Percentiles rank a stretch among this genome's conserved stretches.
Conservation (phyloP, 495 filamentous ascomycete genomes). For the Penicillium lagena region DNA sequence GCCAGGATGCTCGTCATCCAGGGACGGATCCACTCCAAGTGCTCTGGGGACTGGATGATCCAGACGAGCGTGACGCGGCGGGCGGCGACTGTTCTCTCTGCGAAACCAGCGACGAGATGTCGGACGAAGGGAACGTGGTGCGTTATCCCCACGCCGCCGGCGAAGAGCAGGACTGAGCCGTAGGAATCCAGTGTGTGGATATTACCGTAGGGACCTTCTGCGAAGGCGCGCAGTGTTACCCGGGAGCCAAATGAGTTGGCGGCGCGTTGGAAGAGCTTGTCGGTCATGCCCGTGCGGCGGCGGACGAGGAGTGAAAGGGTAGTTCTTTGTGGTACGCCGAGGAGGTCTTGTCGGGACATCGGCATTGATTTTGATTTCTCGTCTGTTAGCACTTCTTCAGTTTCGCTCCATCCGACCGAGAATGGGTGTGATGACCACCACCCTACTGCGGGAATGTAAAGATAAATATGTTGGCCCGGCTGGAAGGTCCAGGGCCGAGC, state of each 20-base stretch:
- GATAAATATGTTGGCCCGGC: conserved; percentile 83
- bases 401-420: conserved; percentile 79
- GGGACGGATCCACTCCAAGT: conserved; percentile 85
- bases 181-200: conserved; percentile 82
- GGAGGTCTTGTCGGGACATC: conserved; percentile 27
- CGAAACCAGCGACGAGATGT: conserved; percentile 68
- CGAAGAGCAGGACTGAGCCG: conserved; percentile 83
- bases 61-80: conserved; percentile 79
- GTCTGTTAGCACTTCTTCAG: conserved; percentile 23
- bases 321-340: conserved; percentile 36
- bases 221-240: conserved; percentile 51
- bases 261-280: conserved; percentile 65
- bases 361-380: conserved; percentile 41
- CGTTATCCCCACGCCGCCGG: conserved; percentile 89
- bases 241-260: conserved; percentile 29
- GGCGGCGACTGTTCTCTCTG: conserved; percentile 68
- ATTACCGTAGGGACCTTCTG: conserved; percentile 86
- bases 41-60: conserved; percentile 81
- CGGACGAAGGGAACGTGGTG: conserved; percentile 88
- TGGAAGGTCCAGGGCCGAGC: conserved; percentile 69
- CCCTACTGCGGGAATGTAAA: conserved; percentile 71
- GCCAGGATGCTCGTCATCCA: conserved; percentile 87
- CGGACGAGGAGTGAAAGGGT: conserved; percentile 75
- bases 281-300: conserved; percentile 81
- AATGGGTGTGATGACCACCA: conserved; percentile 90